These are phyloP conservation scores for Yamadazyma oceani DNA, from an alignment of 1,139 yeast genomes.

Conservation along the genomic window DNA sequence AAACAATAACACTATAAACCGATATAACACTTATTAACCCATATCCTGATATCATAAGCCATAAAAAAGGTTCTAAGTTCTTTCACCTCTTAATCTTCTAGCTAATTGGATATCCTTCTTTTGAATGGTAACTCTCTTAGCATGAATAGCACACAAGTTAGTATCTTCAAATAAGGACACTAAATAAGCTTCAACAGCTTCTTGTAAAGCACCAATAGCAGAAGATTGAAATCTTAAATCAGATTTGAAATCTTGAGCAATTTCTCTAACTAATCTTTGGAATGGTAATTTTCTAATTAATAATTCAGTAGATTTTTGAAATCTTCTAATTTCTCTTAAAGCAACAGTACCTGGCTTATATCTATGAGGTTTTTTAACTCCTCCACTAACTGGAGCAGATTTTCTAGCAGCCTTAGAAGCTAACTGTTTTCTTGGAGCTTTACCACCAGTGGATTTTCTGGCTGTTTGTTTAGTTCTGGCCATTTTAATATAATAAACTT, in stretches of 20 bases:
- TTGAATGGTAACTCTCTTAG: constrained; percentile 54
- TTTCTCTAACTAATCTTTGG: constrained; percentile 52
- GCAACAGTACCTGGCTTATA: constrained; percentile 59
- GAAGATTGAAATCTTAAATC: constrained; percentile 54
- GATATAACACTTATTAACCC: background rate
- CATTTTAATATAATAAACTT: too few relatives aligned
- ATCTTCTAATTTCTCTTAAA: constrained; percentile 55
- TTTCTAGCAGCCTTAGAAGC: constrained; percentile 56
- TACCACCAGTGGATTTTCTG: constrained; percentile 56
- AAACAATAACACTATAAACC: constrained; percentile 1
- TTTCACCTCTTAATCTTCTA: constrained; percentile 55
- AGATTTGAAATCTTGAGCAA: constrained; percentile 51
- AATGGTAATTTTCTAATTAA: constrained; percentile 53
- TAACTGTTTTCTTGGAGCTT: constrained; percentile 55
- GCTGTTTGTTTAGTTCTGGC: constrained; percentile 58
- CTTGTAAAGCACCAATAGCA: constrained; percentile 54
- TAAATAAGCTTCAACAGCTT: constrained; percentile 54
- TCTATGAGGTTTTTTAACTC: constrained; percentile 56
- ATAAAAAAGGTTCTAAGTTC: constrained; percentile 28
- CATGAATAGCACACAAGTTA: constrained; percentile 55
- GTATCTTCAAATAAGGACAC: constrained; percentile 53
- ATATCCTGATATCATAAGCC: too few relatives aligned
- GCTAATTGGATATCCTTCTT: constrained; percentile 56
- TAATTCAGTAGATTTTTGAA: constrained; percentile 52
- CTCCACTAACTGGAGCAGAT: constrained; percentile 53